These are phyloP conservation scores for Rhytidiadelphus loreus DNA, from an alignment of 225 moss, liverwort and hornwort species.

Conservation along the genomic window DNA sequence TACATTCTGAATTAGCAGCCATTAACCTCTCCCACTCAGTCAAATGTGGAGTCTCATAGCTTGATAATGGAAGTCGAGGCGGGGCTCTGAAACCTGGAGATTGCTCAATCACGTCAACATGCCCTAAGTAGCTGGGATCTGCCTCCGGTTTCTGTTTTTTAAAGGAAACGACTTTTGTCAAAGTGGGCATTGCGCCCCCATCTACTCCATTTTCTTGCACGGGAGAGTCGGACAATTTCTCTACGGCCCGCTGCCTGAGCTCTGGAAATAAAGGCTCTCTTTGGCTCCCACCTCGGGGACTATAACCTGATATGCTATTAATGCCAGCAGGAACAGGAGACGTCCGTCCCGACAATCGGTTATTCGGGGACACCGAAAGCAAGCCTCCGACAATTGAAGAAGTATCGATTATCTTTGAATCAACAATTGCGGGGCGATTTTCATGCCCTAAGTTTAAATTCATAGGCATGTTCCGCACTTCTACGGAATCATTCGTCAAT, in stretches of 20 bases:
- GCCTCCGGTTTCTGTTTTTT: slow-evolving; percentile 22
- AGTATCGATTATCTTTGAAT: neutral
- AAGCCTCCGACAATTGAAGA: neutral
- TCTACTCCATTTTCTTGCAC: slow-evolving; percentile 42
- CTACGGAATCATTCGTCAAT: neutral
- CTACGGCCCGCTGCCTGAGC: slow-evolving; percentile 61
- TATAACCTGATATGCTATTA: neutral
- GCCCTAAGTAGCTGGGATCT: slow-evolving; percentile 37
- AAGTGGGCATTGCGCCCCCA: neutral
- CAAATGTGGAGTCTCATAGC: slow-evolving; percentile 60
- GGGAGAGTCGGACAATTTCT: slow-evolving; percentile 19
- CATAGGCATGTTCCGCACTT: neutral
- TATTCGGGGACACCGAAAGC: slow-evolving; percentile 4
- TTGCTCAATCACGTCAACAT: slow-evolving; percentile 42
- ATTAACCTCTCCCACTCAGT: slow-evolving; percentile 91
- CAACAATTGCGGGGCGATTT: neutral
- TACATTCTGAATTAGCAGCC: slow-evolving; percentile 61
- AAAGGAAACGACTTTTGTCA: slow-evolving; percentile 22
- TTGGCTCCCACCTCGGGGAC: slow-evolving; percentile 34
- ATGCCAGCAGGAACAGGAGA: slow-evolving; percentile 2
- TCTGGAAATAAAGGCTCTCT: slow-evolving; percentile 54
- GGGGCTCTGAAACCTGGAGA: slow-evolving; percentile 19
- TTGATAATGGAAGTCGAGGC: slow-evolving; percentile 18
- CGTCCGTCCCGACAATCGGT: slow-evolving; percentile 1
- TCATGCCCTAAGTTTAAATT: neutral